These are phyloP conservation scores for Pyrus bretschneideri DNA, from an alignment of 306 rosid species.

Conservation along the genomic window DNA sequence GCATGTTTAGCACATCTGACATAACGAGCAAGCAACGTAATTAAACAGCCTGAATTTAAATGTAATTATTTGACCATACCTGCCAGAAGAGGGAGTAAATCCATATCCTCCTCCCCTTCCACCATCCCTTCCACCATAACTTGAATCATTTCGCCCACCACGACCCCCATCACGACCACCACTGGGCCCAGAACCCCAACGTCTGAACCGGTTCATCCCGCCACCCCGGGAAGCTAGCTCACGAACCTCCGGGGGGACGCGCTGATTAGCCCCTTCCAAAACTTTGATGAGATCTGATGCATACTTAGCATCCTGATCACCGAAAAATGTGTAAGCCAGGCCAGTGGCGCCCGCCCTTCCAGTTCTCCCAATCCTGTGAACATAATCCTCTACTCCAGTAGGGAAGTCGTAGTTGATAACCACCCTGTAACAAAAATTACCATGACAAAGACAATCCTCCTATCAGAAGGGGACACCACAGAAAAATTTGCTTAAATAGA, in stretches of 20 bases:
- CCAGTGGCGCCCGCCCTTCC: conserved; percentile 99
- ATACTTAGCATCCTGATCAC: conserved; percentile 89
- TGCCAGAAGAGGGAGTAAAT: conserved; percentile 45
- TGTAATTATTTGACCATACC: conserved; percentile 27
- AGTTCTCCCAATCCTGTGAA: conserved; percentile 98
- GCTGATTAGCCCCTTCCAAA: conserved; percentile 95
- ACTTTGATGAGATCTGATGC: conserved; percentile 89
- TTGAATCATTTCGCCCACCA: conserved; percentile 57
- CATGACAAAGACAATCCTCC: too few species aligned
- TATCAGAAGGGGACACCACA: too few species aligned
- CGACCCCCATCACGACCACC: conserved; percentile 59
- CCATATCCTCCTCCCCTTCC: conserved; percentile 53
- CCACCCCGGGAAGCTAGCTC: conserved; percentile 84
- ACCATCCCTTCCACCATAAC: conserved; percentile 54
- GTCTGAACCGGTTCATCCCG: conserved; percentile 73
- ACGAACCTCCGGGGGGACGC: conserved; percentile 75
- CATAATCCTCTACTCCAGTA: conserved; percentile 99
- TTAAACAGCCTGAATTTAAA: not conserved
- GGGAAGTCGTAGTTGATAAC: conserved; percentile 96
- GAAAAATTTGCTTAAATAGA: too few species aligned
- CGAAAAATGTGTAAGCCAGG: conserved; percentile 82
- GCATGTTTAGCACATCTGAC: not conserved
- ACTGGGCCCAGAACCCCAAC: conserved; percentile 65
- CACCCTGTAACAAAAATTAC: conserved; percentile 48
- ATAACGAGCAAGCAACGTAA: not conserved